Evolutionary conservation across 1,284 basidiomycete species (phyloP).

Genomic region (Paramarasmius palmivorus): DNA sequence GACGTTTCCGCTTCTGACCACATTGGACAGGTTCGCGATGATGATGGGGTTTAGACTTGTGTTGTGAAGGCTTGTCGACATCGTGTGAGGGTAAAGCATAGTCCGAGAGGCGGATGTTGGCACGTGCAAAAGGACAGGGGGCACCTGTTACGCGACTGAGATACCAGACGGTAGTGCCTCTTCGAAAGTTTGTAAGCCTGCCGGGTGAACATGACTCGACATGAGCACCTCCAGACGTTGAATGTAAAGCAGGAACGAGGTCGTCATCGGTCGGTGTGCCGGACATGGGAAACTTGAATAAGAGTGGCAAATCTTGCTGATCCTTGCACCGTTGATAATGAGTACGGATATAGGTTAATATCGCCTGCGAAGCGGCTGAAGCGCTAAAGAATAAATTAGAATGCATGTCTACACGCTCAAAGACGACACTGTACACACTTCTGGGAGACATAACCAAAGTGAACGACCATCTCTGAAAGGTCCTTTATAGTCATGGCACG

Average conservation of each 20-base stretch:
- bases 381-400: constrained; percentile 46
- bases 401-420: too few species aligned
- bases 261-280: constrained; percentile 72
- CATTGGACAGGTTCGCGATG: constrained; percentile 33
- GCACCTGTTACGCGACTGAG: constrained; percentile 70
- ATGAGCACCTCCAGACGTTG: constrained; percentile 66
- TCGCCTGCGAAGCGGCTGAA: constrained; percentile 75
- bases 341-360: constrained; percentile 74
- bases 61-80: neutral
- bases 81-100: constrained; percentile 45
- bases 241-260: constrained; percentile 68
- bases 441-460: constrained; percentile 67
- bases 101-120: constrained; percentile 68
- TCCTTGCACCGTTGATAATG: constrained; percentile 69
- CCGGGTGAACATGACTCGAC: constrained; percentile 28
- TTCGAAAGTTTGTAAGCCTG: constrained; percentile 70
- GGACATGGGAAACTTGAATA: constrained; percentile 69
- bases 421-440: too few species aligned
- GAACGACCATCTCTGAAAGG: constrained; percentile 67
- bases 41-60: constrained; percentile 1
- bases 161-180: constrained; percentile 79
- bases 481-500: constrained; percentile 83
- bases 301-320: constrained; percentile 70
- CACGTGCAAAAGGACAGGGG: constrained; percentile 70
- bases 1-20: constrained; percentile 73